These are phyloP conservation scores for Talaromyces adpressus DNA, from an alignment of 495 filamentous ascomycete species.

Conservation along the genomic window DNA sequence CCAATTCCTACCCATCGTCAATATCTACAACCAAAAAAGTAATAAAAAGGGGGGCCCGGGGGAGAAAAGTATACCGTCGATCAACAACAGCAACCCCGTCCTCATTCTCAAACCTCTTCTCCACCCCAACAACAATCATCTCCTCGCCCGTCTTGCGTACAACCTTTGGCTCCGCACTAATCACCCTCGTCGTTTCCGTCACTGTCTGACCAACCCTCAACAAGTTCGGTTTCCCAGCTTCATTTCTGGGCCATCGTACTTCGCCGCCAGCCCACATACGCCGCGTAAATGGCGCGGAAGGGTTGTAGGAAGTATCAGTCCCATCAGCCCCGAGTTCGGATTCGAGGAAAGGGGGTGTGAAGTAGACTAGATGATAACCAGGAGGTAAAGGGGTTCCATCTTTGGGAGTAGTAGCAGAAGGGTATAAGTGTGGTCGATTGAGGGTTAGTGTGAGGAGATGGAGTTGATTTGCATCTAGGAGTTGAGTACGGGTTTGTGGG, in stretches of 20 bases:
- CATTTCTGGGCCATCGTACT: constrained; percentile 40
- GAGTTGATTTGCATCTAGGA: constrained; percentile 51
- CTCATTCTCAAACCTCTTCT: constrained; percentile 50
- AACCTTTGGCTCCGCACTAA: constrained; percentile 44
- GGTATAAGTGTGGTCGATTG: constrained; percentile 35
- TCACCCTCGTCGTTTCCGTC: constrained; percentile 48
- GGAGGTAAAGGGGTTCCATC: constrained; percentile 45
- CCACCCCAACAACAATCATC: constrained; percentile 60
- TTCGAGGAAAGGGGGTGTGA: constrained; percentile 51
- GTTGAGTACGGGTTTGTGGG: constrained; percentile 38
- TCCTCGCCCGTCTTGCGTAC: constrained; percentile 48
- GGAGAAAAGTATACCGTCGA: constrained; percentile 26
- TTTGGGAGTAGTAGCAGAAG: constrained; percentile 15
- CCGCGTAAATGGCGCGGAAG: constrained; percentile 53
- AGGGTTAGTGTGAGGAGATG: constrained; percentile 49
- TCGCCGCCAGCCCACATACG: constrained; percentile 78
- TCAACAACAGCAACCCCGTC: constrained; percentile 47
- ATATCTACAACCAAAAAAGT: not conserved
- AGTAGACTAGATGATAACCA: constrained; percentile 69
- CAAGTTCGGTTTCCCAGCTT: constrained; percentile 26
- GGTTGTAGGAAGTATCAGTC: constrained; percentile 63
- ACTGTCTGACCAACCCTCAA: constrained; percentile 47
- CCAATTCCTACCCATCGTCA: constrained; percentile 40
- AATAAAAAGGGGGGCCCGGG: no score
- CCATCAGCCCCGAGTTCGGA: constrained; percentile 58